Evolutionary conservation across 257 asterid genomes (phyloP).

Genomic region (Nicotiana benthamiana): DNA sequence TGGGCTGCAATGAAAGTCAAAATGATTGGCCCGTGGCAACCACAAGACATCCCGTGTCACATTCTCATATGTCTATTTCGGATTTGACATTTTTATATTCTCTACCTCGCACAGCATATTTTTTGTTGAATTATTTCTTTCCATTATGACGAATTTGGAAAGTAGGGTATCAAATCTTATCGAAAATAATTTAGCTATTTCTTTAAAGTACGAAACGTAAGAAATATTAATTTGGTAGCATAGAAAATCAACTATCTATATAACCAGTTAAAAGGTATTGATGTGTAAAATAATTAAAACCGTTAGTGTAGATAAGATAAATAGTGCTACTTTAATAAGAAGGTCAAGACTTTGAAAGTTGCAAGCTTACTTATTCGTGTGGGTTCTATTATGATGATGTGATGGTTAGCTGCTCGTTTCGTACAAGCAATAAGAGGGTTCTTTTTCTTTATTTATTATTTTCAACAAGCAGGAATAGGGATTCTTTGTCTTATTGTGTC

Average conservation of each 20-base stretch:
- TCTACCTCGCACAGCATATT: background rate
- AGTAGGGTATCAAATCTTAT: background rate
- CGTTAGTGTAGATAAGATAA: too few relatives aligned
- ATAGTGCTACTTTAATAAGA: too few relatives aligned
- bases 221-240: background rate
- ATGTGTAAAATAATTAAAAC: too few relatives aligned
- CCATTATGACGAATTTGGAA: background rate
- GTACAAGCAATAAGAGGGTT: constrained; percentile 1
- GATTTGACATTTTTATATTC: constrained; percentile 15
- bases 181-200: background rate
- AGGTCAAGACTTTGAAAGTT: background rate
- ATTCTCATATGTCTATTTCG: constrained; percentile 13
- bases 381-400: constrained; percentile 1
- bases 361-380: background rate
- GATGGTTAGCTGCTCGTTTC: constrained; percentile 15
- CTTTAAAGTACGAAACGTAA: background rate
- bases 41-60: constrained; percentile 22
- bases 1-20: constrained; percentile 34
- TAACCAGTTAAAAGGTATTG: background rate
- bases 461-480: background rate
- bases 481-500: background rate
- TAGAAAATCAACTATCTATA: too few relatives aligned
- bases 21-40: constrained; percentile 17
- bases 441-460: background rate
- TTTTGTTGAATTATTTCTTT: background rate